Evolutionary conservation across 2,329 filamentous ascomycete species (phyloP).

Genomic region (Cadophora malorum): DNA sequence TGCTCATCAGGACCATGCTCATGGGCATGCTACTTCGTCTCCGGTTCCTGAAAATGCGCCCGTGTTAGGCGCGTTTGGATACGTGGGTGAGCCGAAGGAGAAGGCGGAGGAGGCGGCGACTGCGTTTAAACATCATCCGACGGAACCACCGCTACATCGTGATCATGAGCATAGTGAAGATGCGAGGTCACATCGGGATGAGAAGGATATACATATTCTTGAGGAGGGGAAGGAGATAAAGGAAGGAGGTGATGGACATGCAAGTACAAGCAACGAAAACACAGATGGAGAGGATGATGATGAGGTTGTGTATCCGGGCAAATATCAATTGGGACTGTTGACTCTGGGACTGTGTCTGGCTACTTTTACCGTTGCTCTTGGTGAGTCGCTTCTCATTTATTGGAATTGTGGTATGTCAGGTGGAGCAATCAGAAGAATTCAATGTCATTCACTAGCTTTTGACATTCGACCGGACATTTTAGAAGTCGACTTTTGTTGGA

Average conservation of each 20-base stretch:
- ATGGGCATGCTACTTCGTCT: constrained; percentile 20
- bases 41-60: constrained; percentile 28
- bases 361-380: constrained; percentile 56
- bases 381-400: constrained; percentile 26
- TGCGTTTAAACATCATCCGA: constrained; percentile 26
- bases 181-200: constrained; percentile 3
- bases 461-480: background rate
- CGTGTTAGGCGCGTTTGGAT: constrained; percentile 25
- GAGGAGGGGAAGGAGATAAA: background rate
- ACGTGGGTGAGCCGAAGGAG: constrained; percentile 28
- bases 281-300: constrained; percentile 33
- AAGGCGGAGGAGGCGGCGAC: constrained; percentile 28
- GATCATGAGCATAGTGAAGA: constrained; percentile 4
- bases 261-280: constrained; percentile 11
- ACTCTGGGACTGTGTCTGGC: constrained; percentile 55
- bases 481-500: background rate
- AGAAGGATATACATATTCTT: constrained; percentile 16
- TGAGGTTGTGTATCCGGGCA: constrained; percentile 39
- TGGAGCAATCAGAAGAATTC: background rate
- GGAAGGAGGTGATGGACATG: constrained; percentile 10
- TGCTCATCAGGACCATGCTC: background rate
- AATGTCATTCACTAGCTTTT: background rate
- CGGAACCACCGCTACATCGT: constrained; percentile 4
- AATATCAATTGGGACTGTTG: constrained; percentile 48
- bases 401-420: background rate